Evolutionary conservation across 2,329 filamentous ascomycete species (phyloP), one percentile per base, ranked within the genome.

Genomic region (Colletotrichum gigasporum): DNA sequence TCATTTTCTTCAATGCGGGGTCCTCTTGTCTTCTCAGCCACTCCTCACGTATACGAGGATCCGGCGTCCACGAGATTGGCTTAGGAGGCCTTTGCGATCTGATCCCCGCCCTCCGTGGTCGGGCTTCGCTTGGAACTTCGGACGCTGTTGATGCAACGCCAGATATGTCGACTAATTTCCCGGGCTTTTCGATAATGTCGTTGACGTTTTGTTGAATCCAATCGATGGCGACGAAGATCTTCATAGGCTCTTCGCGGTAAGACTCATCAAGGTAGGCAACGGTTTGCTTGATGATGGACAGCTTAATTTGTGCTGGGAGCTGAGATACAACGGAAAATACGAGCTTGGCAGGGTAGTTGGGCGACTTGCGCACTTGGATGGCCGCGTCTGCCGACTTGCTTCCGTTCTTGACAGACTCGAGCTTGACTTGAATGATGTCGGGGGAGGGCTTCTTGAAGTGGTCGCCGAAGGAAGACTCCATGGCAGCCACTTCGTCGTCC

Each of bases 201-300:
- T 93, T 90, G 67, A 97, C 88, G 69, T 94, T 90, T 67, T 91
- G 88, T 74, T 98, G 94, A 4, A 98, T 80, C 94, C 95, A 98
- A 77, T 97, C 94, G 54, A 95, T 86, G 11, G 97, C 84, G 68
- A 92, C 92, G 77, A 94, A 98, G 11, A 97, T 87, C 74, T 88
- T 89, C 91, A 97, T 97, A 37, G 93, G 92, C 73, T 96, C 93
- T 22, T 93, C 95, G 12, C 90, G 79, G 28, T 97, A 84, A 26
- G 89, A 88, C 51, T 89, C 85, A 51, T 87, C 81, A 2, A 94
- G 89, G 73, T 95, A 89, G 4, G 86, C 82, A 5, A 97, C 80
- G 2, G 90, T 89, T 76, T 91, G 90, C 70, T 92, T 90, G 71
- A 96, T 87, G 35, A 97, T 90, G 72, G 94, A 97, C 10, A 99